These are phyloP conservation scores for Chondrostereum purpureum DNA, from an alignment of 1,284 basidiomycete species.

Conservation along the genomic window DNA sequence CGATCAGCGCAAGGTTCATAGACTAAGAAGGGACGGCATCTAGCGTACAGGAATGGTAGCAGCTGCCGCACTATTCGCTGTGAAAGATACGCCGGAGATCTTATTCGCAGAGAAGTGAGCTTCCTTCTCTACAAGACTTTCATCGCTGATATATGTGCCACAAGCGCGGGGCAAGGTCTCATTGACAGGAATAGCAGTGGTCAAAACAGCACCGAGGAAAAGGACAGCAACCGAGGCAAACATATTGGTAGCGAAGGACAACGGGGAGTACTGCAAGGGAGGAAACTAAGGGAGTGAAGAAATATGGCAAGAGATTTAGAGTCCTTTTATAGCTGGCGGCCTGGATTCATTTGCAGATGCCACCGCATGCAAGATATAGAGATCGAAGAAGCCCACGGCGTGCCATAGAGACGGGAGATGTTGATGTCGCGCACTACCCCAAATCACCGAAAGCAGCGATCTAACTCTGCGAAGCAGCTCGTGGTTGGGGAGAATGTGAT, in stretches of 20 bases:
- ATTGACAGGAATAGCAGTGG: constrained; percentile 16
- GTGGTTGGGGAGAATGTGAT: too few relatives aligned
- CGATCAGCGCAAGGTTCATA: too few relatives aligned
- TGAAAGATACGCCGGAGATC: constrained; percentile 15
- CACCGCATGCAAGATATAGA: too few relatives aligned
- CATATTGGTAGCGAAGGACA: constrained; percentile 18
- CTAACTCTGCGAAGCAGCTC: too few relatives aligned
- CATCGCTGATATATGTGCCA: constrained; percentile 30
- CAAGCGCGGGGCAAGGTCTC: constrained; percentile 23
- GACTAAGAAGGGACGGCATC: too few relatives aligned
- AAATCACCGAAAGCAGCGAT: too few relatives aligned
- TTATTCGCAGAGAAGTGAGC: constrained; percentile 36
- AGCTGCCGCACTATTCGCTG: background rate
- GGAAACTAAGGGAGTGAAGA: background rate
- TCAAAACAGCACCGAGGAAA: constrained; percentile 17
- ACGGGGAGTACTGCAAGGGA: background rate
- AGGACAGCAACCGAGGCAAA: constrained; percentile 19
- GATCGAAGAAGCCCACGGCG: too few relatives aligned
- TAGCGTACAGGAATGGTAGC: background rate
- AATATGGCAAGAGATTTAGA: background rate
- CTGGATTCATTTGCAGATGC: too few relatives aligned
- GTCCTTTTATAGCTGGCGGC: background rate
- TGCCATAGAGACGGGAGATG: too few relatives aligned
- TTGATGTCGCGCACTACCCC: too few relatives aligned
- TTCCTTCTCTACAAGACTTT: constrained; percentile 30